Evolutionary conservation across 805 yeast species (phyloP), one percentile per base, ranked within the genome.

Genomic region (Lachancea fermentati): DNA sequence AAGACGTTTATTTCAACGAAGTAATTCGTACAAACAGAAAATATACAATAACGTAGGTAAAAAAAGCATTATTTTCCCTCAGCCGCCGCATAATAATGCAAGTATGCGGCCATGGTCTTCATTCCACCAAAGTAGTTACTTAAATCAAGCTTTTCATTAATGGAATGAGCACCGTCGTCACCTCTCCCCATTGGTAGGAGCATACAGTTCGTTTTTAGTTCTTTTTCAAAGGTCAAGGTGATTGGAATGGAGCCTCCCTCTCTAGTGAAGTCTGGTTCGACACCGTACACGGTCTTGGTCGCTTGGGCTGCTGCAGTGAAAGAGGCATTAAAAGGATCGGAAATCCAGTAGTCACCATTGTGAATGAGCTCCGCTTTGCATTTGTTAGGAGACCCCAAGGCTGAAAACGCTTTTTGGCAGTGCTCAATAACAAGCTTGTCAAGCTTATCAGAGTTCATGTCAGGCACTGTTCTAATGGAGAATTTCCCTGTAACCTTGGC

Each of bases 241-340:
- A 93, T 89, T 49, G 99, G 99, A 59, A 93, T 93, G 3, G 97
- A 89, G 29, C 99, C 99, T 57, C 99, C 99, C 70, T 93, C 99
- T 71, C 99, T 81, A 30, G 97, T 94, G 61, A 86, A 78, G 66
- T 93, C 98, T 26, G 98, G 98, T 48, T 86, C 94, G 34, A 91
- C 78, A 49, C 85, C 82, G 89, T 96, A 93, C 24, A 93, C 98
- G 39, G 81, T 80, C 64, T 88, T 81, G 32, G 98, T 93, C 43
- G 98, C 98, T 63, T 81, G 78, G 39, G 84, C 76, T 31, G 97
- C 99, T 43, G 98, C 97, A 31, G 87, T 78, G 73, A 91, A 93
- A 34, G 86, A 77, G 50, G 84, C 89, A 65, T 91, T 91, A 70
- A 80, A 79, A 42, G 98, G 98, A 65, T 91, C 88, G 35, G 93